Evolutionary conservation across 805 yeast genomes (phyloP).

Genomic region (Saturnispora gosingensis): DNA sequence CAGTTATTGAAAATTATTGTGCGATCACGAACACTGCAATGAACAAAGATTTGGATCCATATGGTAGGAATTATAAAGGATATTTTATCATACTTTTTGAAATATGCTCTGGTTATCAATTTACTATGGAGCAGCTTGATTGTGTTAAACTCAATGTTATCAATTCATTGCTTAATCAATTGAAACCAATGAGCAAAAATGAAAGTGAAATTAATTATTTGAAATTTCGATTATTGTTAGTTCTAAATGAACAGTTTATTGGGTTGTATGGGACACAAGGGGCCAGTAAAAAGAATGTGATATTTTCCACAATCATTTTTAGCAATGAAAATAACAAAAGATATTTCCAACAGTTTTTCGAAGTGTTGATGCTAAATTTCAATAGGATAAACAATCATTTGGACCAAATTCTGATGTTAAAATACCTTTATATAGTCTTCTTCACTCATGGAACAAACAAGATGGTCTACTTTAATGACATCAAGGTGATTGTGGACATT

Average conservation of each 20-base stretch:
- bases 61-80: conserved; percentile 17
- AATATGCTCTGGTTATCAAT: conserved; percentile 41
- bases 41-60: conserved; percentile 26
- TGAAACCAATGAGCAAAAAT: conserved; percentile 34
- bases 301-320: background rate
- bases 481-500: conserved; percentile 76
- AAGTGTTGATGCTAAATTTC: conserved; percentile 62
- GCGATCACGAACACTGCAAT: conserved; percentile 29
- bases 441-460: conserved; percentile 56
- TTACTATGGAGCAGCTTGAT: conserved; percentile 32
- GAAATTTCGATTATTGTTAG: conserved; percentile 60
- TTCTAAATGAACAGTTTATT: conserved; percentile 84
- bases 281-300: background rate
- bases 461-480: conserved; percentile 71
- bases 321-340: conserved; percentile 22
- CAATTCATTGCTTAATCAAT: conserved; percentile 36
- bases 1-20: conserved; percentile 21
- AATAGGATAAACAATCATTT: conserved; percentile 69
- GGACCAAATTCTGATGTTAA: conserved; percentile 68
- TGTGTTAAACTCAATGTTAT: conserved; percentile 37
- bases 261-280: conserved; percentile 1
- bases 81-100: conserved; percentile 47
- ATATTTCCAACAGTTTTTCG: conserved; percentile 47
- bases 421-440: conserved; percentile 65
- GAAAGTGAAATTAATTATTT: conserved; percentile 55